Evolutionary conservation across 352 stramenopile species (phyloP), one percentile per base, ranked within the genome.

Genomic region (Pythium brassicae): DNA sequence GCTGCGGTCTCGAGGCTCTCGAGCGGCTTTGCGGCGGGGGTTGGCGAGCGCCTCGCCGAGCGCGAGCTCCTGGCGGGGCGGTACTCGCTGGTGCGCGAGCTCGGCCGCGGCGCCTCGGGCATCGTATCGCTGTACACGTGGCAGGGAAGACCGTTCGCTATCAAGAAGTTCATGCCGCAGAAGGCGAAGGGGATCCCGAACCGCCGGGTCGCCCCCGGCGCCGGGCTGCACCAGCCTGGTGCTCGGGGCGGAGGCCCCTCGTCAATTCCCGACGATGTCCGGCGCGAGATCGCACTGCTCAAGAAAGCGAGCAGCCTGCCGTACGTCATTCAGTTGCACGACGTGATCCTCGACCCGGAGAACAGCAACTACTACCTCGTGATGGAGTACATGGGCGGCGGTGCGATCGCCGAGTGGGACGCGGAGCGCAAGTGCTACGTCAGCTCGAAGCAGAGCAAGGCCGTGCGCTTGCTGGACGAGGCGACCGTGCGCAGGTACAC

Each of bases 341-440:
- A 92, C 40, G 79, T 95, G 26, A 89, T 94, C 53, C 58, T 92
- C 7, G 79, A 93, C 57, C 58, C 57, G 1, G 76, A 83, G 42
- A 57, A 77, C 48, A 53, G 57, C 15, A 63, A 86, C 14, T 86
- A 86, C 51, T 87, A 87, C 55, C 62, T 94, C 22, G 82, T 94
- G 34, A 89, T 92, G 81, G 82, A 95, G 53, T 94, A 86, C 59
- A 88, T 94, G 76, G 86, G 85, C 40, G 79, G 83, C 15, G 86
- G 86, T 9, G 65, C 78, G 0, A 89, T 92, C 45, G 80, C 87
- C 11, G 76, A 83, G 39, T 95, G 83, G 77, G 84, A 94, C 47
- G 50, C 68, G 10, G 71, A 83, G 26, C 62, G 68, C 26, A 81
- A 79, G 40, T 79, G 79, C 43, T 94, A 92, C 51, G 76, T 84